A percentile compares a stretch with the other conserved stretches of the same genome.
phyloP scores from a whole-genome alignment of 768 basidiomycete species.

The Lactifluus hygrophoroides region DNA sequence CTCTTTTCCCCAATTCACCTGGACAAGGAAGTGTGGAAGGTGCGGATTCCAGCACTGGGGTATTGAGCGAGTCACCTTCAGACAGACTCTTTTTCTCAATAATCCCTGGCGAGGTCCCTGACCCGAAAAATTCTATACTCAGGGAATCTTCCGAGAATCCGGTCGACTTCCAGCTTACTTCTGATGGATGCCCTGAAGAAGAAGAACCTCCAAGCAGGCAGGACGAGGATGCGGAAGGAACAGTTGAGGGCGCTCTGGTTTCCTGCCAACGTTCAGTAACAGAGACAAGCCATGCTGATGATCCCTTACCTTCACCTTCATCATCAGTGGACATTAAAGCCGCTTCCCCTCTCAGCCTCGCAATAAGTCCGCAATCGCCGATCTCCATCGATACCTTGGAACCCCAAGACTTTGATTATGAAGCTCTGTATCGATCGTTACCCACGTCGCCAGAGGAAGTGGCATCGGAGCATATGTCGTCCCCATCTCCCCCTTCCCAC shows the following conservation, averaged over 20 bases:
- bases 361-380: neutral
- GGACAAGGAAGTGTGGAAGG: neutral
- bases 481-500: neutral
- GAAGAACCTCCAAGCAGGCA: neutral
- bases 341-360: neutral
- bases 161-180: neutral
- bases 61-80: neutral
- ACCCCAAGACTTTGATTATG: slow-evolving; percentile 5
- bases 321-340: neutral
- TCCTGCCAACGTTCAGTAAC: neutral
- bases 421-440: slow-evolving; percentile 12
- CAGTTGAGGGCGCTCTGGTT: neutral
- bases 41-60: neutral
- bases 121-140: neutral
- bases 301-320: neutral
- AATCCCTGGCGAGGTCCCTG: neutral
- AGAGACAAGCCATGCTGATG: neutral
- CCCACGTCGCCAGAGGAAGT: slow-evolving; percentile 14
- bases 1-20: neutral
- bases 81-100: neutral
- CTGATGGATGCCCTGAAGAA: neutral
- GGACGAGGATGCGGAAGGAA: neutral
- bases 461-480: slow-evolving; percentile 16
- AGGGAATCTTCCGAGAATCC: neutral
- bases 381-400: neutral